These are phyloP conservation scores for Rosellinia necatrix DNA, from an alignment of 2,329 filamentous ascomycete species.

Conservation along the genomic window DNA sequence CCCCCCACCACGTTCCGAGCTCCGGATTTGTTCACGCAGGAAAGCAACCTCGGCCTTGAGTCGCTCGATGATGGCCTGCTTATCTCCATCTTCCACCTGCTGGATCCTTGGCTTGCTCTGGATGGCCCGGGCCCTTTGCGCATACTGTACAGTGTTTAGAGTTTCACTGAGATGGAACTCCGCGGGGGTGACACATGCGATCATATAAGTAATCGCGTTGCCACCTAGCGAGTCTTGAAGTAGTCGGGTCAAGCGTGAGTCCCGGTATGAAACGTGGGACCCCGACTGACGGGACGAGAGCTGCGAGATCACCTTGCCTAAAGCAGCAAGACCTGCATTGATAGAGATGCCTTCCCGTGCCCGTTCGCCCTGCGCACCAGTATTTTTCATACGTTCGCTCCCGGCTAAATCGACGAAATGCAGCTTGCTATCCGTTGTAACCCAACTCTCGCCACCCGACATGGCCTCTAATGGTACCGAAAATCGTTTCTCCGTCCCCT, in stretches of 20 bases:
- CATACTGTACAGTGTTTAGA: slow-evolving; percentile 95
- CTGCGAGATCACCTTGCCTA: slow-evolving; percentile 98
- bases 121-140: slow-evolving; percentile 91
- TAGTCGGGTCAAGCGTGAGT: slow-evolving; percentile 93
- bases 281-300: slow-evolving; percentile 86
- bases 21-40: slow-evolving; percentile 88
- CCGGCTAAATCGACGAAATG: slow-evolving; percentile 98
- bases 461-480: slow-evolving; percentile 85
- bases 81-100: slow-evolving; percentile 89
- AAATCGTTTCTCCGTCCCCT: slow-evolving; percentile 77
- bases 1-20: slow-evolving; percentile 70
- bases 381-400: slow-evolving; percentile 96
- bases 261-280: slow-evolving; percentile 94
- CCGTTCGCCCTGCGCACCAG: slow-evolving; percentile 89
- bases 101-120: slow-evolving; percentile 98
- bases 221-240: slow-evolving; percentile 96
- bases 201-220: slow-evolving; percentile 99
- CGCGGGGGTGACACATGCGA: slow-evolving; percentile 94
- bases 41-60: slow-evolving; percentile 94
- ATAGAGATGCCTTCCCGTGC: slow-evolving; percentile 98
- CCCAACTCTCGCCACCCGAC: slow-evolving; percentile 64
- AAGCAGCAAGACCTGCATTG: slow-evolving; percentile 90
- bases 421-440: slow-evolving; percentile 96
- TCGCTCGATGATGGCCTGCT: slow-evolving; percentile 89
- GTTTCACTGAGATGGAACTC: slow-evolving; percentile 98